A percentile compares a stretch with the other conserved stretches of the same genome.
Evolutionary conservation across 805 yeast species (phyloP).

Genomic region (Lipomyces mesembrius): DNA sequence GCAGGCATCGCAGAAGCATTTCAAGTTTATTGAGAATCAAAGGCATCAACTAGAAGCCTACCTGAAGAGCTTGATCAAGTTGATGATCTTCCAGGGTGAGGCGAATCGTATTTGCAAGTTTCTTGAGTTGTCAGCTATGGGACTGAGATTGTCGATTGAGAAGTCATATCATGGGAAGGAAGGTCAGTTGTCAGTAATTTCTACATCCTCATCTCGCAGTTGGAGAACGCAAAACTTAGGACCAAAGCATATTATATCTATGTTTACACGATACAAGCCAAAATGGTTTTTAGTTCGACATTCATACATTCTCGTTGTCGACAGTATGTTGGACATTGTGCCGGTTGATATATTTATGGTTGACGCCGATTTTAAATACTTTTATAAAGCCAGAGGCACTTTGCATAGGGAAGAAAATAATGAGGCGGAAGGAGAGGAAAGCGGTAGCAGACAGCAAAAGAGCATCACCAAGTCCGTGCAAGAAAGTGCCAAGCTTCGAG

Average conservation of each 20-base stretch:
- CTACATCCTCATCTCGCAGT: constrained; percentile 86
- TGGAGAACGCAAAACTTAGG: constrained; percentile 94
- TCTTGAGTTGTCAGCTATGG: constrained; percentile 86
- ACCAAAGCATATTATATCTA: constrained; percentile 75
- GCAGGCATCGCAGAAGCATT: constrained; percentile 15
- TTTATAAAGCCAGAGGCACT: constrained; percentile 41
- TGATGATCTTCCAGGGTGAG: constrained; percentile 73
- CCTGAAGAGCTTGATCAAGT: constrained; percentile 61
- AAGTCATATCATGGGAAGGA: constrained; percentile 84
- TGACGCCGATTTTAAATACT: constrained; percentile 72
- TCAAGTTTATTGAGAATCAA: constrained; percentile 31
- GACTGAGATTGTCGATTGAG: constrained; percentile 81
- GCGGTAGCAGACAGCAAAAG: not conserved
- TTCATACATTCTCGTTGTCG: constrained; percentile 82
- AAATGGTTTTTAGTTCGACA: constrained; percentile 91
- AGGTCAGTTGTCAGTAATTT: constrained; percentile 78
- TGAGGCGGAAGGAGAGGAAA: constrained; percentile 26
- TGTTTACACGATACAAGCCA: constrained; percentile 87
- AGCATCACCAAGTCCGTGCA: constrained; percentile 23
- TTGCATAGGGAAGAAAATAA: constrained; percentile 16
- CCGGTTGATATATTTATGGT: constrained; percentile 90
- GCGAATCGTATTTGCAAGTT: constrained; percentile 83
- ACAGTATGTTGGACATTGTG: constrained; percentile 82
- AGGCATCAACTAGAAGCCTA: constrained; percentile 62
- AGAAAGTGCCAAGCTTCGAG: constrained; percentile 39